phyloP scores from a whole-genome alignment of 139 green algal genomes.

The Ettlia oleoabundans region DNA sequence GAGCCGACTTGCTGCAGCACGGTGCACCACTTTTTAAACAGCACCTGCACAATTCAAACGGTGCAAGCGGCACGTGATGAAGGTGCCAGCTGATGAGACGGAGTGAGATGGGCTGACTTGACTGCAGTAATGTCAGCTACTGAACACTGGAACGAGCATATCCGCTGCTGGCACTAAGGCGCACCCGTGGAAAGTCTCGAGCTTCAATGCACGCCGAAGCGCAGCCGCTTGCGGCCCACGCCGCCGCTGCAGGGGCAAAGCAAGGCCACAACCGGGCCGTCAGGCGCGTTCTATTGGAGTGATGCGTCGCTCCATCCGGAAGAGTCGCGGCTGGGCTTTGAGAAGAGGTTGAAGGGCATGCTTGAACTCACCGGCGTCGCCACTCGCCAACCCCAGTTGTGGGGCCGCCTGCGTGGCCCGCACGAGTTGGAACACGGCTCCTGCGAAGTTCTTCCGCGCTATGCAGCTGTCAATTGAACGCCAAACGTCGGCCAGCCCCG shows the following conservation, averaged over 20 bases:
- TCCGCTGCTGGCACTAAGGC: not conserved
- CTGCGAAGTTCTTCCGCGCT: not conserved
- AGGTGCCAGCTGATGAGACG: not conserved
- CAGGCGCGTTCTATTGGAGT: no score
- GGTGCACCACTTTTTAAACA: conserved; percentile 2
- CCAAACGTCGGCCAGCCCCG: not conserved
- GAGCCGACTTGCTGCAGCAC: conserved; percentile 17
- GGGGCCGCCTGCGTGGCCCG: not conserved
- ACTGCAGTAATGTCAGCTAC: not conserved
- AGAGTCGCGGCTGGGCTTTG: no score
- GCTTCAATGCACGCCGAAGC: not conserved
- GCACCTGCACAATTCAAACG: no score
- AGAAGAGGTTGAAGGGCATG: not conserved
- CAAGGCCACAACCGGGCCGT: no score
- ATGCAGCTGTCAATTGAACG: not conserved
- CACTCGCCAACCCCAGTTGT: not conserved
- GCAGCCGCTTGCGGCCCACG: not conserved
- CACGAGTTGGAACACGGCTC: conserved; percentile 16
- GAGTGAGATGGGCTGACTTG: not conserved
- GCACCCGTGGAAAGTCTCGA: not conserved
- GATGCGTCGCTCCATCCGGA: no score
- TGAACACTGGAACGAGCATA: not conserved
- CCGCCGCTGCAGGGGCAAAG: not conserved
- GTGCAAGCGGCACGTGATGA: no score
- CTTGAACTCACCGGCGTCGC: not conserved